phyloP scores from a whole-genome alignment of 108 stramenopile species.

The Nannochloropsis salina region DNA sequence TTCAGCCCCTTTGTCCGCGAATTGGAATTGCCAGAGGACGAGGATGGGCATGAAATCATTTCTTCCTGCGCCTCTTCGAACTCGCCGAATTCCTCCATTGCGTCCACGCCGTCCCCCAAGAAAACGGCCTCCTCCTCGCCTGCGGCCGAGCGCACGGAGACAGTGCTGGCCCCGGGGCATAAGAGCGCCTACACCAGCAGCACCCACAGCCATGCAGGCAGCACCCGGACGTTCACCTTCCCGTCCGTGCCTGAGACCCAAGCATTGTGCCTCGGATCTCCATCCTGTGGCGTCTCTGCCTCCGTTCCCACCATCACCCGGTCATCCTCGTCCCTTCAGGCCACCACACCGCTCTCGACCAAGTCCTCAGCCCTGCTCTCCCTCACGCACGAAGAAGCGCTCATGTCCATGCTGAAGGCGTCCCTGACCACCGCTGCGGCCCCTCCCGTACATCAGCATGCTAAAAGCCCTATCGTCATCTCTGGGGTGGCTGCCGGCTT shows the following conservation, averaged over 20 bases:
- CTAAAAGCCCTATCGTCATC: constrained; percentile 67
- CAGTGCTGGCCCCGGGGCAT: not conserved
- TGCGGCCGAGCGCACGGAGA: not conserved
- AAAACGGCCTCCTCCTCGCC: not conserved
- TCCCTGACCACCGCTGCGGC: not conserved
- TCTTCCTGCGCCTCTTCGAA: not conserved
- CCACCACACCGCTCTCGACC: not conserved
- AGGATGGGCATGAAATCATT: not conserved
- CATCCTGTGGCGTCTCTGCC: not conserved
- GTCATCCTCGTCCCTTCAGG: not conserved
- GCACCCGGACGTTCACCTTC: not conserved
- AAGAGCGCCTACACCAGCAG: too few relatives aligned
- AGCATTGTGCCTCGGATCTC: too few relatives aligned
- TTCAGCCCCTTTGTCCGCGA: not conserved
- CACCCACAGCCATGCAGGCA: not conserved
- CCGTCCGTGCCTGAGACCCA: not conserved
- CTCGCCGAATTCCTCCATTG: not conserved
- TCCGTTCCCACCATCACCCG: not conserved
- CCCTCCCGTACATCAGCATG: constrained; percentile 54
- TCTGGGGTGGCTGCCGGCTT: constrained; percentile 87
- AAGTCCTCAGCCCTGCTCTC: not conserved
- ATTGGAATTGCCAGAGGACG: not conserved
- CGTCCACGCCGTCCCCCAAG: not conserved
- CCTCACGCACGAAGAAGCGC: not conserved
- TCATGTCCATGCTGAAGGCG: not conserved